Base-by-base conservation (phyloP, 352 stramenopile species). In the Phytophthora idaei region DNA sequence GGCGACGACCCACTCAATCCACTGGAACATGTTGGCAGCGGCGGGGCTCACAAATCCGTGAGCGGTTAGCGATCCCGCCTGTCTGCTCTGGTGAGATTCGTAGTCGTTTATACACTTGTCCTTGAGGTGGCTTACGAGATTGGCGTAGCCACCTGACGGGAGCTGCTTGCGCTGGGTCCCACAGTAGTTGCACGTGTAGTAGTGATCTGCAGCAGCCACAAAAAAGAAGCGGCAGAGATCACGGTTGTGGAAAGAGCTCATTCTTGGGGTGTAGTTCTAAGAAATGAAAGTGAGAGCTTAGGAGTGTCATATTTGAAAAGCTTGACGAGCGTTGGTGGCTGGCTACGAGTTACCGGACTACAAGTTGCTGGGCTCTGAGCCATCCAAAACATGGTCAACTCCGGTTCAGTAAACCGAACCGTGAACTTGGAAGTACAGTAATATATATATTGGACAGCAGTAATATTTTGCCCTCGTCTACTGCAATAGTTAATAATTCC, bases 201-300 rank as follows among this genome's bases (percentile, higher is more conserved):
- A 56, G 32, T 56, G 29, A n/a, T 56, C 49, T 4, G 49, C 9
- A 5, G 8, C 49, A 15, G 31, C 49, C 8, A n/a, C 8, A 11
- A 46, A 57, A 10, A 57, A 57, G 34, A 56, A 56, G 31, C 50
- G 50, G 7, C 34, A 57, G 17, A 47, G 50, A 8, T 45, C 17
- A 32, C 50, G 32, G 32, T 57, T 57, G 17, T 2, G 4, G 2
- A 12, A 21, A 46, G 32, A 34, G 7, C 5, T 46, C 50, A 57
- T 47, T 50, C 21, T 81, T 17, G 10, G 21, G 15, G 10, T 45
- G 39, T n/a, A 21, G 14, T 7, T 45, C 5, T 7, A 45, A 21
- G 15, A 21, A 21, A 5, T 4, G 14, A 45, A 45, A 45, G 39
- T 21, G 39, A 45, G 39, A 45, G 39, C 10, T 45, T 17, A 45